These are phyloP conservation scores for Rhizophlyctis rosea DNA, from an alignment of 192 early-diverging fungal genomes.

Conservation along the genomic window DNA sequence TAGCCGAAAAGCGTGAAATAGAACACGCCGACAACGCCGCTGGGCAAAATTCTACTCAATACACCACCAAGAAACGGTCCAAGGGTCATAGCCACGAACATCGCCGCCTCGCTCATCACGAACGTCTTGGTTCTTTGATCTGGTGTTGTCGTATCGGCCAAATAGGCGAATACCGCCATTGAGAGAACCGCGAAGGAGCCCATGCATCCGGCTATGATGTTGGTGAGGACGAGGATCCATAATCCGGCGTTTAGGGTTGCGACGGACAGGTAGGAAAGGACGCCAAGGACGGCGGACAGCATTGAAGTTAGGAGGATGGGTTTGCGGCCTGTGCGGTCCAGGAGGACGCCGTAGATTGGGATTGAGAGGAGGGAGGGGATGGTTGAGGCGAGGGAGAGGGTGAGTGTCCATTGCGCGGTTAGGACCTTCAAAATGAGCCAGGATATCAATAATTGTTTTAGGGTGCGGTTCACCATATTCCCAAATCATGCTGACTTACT, in stretches of 20 bases:
- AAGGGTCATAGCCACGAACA: conserved; percentile 33
- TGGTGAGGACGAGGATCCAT: conserved; percentile 36
- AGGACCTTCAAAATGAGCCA: conserved; percentile 5
- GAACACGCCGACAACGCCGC: conserved; percentile 33
- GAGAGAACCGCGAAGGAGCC: conserved; percentile 20
- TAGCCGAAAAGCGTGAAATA: conserved; percentile 24
- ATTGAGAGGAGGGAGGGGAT: conserved; percentile 35
- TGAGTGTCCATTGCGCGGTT: conserved; percentile 36
- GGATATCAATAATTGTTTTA: neutral
- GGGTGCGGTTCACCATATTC: conserved; percentile 14
- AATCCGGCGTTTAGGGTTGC: conserved; percentile 26
- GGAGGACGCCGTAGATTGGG: conserved; percentile 35
- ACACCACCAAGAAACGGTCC: conserved; percentile 40
- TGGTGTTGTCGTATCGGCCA: conserved; percentile 33
- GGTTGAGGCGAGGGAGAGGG: conserved; percentile 24
- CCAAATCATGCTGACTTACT: conserved; percentile 17
- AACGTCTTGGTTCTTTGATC: conserved; percentile 29
- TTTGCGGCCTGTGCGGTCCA: conserved; percentile 36
- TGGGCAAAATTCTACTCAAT: conserved; percentile 19
- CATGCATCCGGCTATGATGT: conserved; percentile 34
- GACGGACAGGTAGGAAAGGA: conserved; percentile 23
- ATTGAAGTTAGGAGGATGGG: conserved; percentile 33
- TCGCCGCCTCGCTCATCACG: conserved; percentile 30
- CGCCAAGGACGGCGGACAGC: conserved; percentile 21
- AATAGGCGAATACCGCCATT: conserved; percentile 29